Evolutionary conservation across 108 stramenopile species (phyloP).

Genomic region (Aurantiochytrium sp.): DNA sequence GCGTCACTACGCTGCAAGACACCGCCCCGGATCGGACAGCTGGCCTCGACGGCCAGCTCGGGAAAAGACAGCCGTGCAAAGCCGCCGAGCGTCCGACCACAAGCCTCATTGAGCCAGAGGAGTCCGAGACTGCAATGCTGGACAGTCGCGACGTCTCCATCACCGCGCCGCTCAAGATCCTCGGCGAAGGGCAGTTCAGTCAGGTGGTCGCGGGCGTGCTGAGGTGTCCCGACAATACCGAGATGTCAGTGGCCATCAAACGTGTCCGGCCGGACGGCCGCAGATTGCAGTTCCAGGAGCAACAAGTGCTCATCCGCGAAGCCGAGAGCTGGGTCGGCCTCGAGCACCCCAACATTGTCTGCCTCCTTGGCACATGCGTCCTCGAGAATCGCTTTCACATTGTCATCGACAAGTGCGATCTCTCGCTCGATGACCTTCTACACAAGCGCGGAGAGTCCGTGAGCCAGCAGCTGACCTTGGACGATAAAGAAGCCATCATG

Average conservation of each 20-base stretch:
- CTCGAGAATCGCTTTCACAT: not conserved
- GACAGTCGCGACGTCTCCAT: too few relatives aligned
- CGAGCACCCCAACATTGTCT: not conserved
- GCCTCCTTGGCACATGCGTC: not conserved
- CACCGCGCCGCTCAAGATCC: too few relatives aligned
- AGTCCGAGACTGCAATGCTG: too few relatives aligned
- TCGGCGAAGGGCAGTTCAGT: too few relatives aligned
- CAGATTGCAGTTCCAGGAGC: not conserved
- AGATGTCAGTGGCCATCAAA: not conserved
- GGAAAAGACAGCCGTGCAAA: too few relatives aligned
- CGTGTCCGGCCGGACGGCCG: not conserved
- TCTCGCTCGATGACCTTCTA: not conserved
- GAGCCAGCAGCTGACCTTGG: not conserved
- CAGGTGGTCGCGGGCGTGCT: too few relatives aligned
- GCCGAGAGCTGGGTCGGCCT: not conserved
- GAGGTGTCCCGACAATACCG: too few relatives aligned
- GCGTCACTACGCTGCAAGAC: too few relatives aligned
- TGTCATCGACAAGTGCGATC: conserved; percentile 12
- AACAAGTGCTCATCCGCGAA: not conserved
- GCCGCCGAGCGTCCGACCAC: too few relatives aligned
- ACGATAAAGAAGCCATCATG: not conserved
- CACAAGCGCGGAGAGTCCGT: not conserved
- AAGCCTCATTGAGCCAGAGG: too few relatives aligned
- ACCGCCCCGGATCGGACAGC: too few relatives aligned
- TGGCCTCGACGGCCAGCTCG: too few relatives aligned